phyloP scores from a whole-genome alignment of 2,329 filamentous ascomycete species.

The Sporothrix inflata region DNA sequence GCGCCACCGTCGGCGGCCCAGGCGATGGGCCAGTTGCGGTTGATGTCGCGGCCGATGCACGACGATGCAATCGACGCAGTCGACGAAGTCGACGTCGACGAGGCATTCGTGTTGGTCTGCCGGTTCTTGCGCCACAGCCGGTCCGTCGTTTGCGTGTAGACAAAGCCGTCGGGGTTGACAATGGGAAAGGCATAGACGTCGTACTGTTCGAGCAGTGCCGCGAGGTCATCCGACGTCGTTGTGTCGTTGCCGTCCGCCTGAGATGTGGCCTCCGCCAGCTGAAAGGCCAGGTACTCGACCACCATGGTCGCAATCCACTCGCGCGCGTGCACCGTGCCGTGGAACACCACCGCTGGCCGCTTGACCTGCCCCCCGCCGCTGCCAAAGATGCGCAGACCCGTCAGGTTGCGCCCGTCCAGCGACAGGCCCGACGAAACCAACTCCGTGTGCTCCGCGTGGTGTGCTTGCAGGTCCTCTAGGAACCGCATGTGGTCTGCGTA shows the following conservation, averaged over 20 bases:
- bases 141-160: constrained; percentile 59
- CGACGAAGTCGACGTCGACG: neutral
- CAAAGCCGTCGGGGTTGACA: constrained; percentile 65
- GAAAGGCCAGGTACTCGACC: constrained; percentile 57
- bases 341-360: constrained; percentile 57
- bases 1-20: constrained; percentile 51
- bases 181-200: constrained; percentile 69
- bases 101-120: constrained; percentile 51
- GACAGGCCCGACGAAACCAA: constrained; percentile 52
- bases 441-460: constrained; percentile 52
- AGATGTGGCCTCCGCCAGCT: constrained; percentile 39
- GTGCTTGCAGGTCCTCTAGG: constrained; percentile 50
- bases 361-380: constrained; percentile 40
- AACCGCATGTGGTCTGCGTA: constrained; percentile 57
- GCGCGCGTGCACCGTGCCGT: constrained; percentile 62
- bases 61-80: neutral
- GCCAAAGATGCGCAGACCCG: constrained; percentile 61
- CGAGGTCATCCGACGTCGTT: constrained; percentile 41
- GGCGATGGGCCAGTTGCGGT: constrained; percentile 53
- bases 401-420: constrained; percentile 56
- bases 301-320: constrained; percentile 64
- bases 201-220: constrained; percentile 59
- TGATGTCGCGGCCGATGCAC: constrained; percentile 60
- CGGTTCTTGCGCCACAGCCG: constrained; percentile 67
- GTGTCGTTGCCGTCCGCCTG: constrained; percentile 40